phyloP scores from a whole-genome alignment of 192 early-diverging fungal species.

The Backusella luteola region DNA sequence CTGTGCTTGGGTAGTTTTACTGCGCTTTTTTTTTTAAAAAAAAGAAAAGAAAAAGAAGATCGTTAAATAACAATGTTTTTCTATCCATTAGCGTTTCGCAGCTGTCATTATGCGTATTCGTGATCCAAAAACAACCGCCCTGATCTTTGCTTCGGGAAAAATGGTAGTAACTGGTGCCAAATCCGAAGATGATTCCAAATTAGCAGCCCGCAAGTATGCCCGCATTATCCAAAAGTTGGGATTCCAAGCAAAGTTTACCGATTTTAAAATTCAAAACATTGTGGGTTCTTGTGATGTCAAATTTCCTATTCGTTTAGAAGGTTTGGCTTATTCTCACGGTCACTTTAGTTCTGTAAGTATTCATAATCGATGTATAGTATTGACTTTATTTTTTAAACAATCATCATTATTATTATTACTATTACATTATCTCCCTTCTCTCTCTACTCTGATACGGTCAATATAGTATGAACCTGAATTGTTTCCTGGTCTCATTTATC shows the following conservation, averaged over 20 bases:
- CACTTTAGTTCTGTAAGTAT: constrained; percentile 82
- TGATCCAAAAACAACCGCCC: constrained; percentile 98
- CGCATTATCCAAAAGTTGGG: constrained; percentile 99
- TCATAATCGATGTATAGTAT: neutral
- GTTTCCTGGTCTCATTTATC: constrained; percentile 98
- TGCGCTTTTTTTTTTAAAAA: constrained; percentile 21
- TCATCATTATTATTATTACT: neutral
- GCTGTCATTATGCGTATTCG: constrained; percentile 99
- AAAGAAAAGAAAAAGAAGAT: neutral
- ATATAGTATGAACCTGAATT: constrained; percentile 95
- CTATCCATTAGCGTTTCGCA: constrained; percentile 85
- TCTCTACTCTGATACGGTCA: neutral
- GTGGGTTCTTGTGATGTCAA: constrained; percentile 99
- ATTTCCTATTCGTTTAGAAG: constrained; percentile 98
- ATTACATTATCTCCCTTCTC: neutral
- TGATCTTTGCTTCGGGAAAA: constrained; percentile 99
- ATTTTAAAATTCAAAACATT: constrained; percentile 99
- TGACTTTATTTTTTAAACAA: constrained; percentile 2
- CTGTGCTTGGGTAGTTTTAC: neutral
- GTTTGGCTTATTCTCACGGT: constrained; percentile 91
- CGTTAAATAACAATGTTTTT: neutral
- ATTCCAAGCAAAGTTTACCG: constrained; percentile 95
- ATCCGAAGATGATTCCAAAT: constrained; percentile 95
- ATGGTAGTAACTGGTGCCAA: constrained; percentile 99
- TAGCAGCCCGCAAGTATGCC: constrained; percentile 98